Evolutionary conservation across 2,329 filamentous ascomycete genomes (phyloP).

Genomic region (Colletotrichum siamense): DNA sequence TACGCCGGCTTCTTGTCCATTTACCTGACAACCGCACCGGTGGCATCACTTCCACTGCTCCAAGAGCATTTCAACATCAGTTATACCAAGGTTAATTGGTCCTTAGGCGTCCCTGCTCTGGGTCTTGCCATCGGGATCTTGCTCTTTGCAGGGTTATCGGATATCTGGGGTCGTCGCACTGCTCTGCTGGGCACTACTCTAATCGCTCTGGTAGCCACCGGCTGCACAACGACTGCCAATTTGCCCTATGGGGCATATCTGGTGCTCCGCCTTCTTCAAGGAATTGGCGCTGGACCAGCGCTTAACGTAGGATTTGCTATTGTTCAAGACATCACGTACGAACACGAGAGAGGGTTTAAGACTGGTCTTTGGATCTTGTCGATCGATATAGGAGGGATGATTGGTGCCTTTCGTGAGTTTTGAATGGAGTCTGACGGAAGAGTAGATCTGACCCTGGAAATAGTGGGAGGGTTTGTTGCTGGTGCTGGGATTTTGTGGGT

Average conservation of each 20-base stretch:
- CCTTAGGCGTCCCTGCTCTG: neutral
- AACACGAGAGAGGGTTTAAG: neutral
- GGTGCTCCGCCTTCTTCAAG: neutral
- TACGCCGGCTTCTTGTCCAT: neutral
- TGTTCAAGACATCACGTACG: neutral
- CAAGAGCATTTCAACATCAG: neutral
- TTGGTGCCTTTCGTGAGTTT: neutral
- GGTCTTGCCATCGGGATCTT: neutral
- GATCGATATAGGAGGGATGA: neutral
- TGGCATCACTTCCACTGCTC: neutral
- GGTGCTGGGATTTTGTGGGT: too few relatives aligned
- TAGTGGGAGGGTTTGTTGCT: too few relatives aligned
- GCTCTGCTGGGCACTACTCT: neutral
- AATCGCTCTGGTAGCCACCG: neutral
- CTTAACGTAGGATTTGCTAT: neutral
- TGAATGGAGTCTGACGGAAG: too few relatives aligned
- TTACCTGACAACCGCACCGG: neutral
- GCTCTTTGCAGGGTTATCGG: neutral
- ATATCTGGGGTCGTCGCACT: neutral
- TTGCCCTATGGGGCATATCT: neutral
- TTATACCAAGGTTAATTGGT: neutral
- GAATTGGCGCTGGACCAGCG: neutral
- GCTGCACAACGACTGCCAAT: neutral
- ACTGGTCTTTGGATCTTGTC: neutral
- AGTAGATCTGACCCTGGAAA: too few relatives aligned